These are phyloP conservation scores for Stephanodiscus minutulus DNA, from an alignment of 108 stramenopile species.

Conservation along the genomic window DNA sequence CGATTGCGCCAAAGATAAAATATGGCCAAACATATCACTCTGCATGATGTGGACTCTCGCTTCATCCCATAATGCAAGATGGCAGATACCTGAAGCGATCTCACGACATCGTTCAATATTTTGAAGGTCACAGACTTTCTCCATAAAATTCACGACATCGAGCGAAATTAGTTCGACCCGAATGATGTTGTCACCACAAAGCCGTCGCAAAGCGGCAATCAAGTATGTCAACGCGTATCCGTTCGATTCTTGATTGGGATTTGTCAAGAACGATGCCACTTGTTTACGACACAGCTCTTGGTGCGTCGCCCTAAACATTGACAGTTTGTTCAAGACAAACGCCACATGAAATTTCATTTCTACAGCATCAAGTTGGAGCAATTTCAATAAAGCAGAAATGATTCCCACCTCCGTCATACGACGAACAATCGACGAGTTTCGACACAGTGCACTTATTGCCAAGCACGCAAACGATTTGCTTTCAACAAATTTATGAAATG, in stretches of 20 bases:
- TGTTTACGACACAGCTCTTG: slow-evolving; percentile 8
- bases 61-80: slow-evolving; percentile 54
- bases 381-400: slow-evolving; percentile 32
- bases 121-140: slow-evolving; percentile 13
- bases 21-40: slow-evolving; percentile 45
- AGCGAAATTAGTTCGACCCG: slow-evolving; percentile 13
- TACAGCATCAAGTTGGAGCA: slow-evolving; percentile 36
- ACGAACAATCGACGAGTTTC: slow-evolving; percentile 36
- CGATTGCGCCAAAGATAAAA: slow-evolving; percentile 44
- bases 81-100: slow-evolving; percentile 65
- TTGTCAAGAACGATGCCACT: slow-evolving; percentile 44
- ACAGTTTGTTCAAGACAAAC: slow-evolving; percentile 74
- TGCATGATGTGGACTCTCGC: slow-evolving; percentile 52
- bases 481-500: slow-evolving; percentile 21
- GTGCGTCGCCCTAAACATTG: slow-evolving; percentile 30
- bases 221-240: slow-evolving; percentile 57
- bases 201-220: slow-evolving; percentile 60
- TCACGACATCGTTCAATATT: slow-evolving; percentile 72
- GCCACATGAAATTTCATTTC: slow-evolving; percentile 74
- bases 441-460: slow-evolving; percentile 69
- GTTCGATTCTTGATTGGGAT: slow-evolving; percentile 24
- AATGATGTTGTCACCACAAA: slow-evolving; percentile 27
- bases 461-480: slow-evolving; percentile 70
- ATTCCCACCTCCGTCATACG: slow-evolving; percentile 35
- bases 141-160: slow-evolving; percentile 37